These are phyloP conservation scores for Rhododendron williamsianum DNA, from an alignment of 148 eudicot genomes.

Conservation along the genomic window DNA sequence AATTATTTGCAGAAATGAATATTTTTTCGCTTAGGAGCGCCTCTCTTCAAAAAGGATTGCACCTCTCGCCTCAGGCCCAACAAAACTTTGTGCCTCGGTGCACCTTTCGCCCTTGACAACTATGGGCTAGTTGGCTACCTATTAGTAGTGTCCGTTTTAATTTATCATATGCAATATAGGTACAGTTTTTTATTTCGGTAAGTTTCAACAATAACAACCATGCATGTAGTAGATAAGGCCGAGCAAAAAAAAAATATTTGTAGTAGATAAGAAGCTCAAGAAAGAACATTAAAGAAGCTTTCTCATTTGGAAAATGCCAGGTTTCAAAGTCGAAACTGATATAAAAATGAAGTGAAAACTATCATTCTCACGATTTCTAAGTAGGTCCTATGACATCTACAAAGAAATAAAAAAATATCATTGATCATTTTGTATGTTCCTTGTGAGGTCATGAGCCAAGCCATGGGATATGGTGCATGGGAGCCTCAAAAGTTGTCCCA, in stretches of 20 bases:
- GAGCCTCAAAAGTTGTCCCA: not conserved
- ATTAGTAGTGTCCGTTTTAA: not conserved
- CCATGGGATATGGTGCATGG: not conserved
- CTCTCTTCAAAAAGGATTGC: too few species aligned
- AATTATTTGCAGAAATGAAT: too few species aligned
- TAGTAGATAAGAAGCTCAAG: not conserved
- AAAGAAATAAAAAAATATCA: not conserved
- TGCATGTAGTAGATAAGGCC: not conserved
- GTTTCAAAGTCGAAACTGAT: not conserved
- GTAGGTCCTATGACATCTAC: not conserved
- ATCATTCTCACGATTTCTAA: not conserved
- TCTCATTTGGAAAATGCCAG: not conserved
- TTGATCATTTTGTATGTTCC: not conserved
- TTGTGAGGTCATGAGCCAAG: not conserved
- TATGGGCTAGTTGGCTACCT: not conserved
- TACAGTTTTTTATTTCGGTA: not conserved
- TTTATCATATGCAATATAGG: not conserved
- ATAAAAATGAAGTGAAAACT: not conserved
- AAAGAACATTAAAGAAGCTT: not conserved
- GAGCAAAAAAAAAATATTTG: too few species aligned
- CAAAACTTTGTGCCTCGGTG: too few species aligned
- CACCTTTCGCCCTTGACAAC: too few species aligned
- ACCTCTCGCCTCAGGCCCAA: too few species aligned
- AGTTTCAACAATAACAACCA: not conserved
- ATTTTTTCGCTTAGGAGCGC: too few species aligned